These are phyloP conservation scores for Candida schatavii DNA, from an alignment of 805 yeast species.

Conservation along the genomic window DNA sequence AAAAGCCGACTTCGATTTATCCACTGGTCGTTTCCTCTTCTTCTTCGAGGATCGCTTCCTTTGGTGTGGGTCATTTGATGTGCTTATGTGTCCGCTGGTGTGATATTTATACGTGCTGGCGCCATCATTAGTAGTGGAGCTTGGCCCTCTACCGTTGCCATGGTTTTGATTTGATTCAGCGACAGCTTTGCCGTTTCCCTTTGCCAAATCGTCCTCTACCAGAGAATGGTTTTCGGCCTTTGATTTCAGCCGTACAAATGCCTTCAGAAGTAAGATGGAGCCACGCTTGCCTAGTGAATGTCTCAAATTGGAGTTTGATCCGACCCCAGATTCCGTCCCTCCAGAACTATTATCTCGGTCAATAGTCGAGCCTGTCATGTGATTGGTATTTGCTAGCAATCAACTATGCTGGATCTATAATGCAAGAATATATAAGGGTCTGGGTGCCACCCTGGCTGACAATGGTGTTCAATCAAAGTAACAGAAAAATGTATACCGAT, in stretches of 20 bases:
- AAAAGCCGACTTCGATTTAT: too few relatives aligned
- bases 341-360: neutral
- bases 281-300: conserved; percentile 1
- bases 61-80: neutral
- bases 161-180: too few relatives aligned
- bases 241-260: conserved; percentile 1
- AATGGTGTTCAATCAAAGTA: too few relatives aligned
- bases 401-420: too few relatives aligned
- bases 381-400: too few relatives aligned
- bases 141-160: neutral
- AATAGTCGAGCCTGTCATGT: neutral
- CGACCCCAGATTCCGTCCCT: neutral
- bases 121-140: neutral
- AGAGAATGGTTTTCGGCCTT: neutral
- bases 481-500: too few relatives aligned
- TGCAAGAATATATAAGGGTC: too few relatives aligned
- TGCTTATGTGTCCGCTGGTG: neutral
- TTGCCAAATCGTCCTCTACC: too few relatives aligned
- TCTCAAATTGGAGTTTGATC: neutral
- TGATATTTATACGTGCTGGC: neutral
- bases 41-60: neutral
- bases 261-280: conserved; percentile 1
- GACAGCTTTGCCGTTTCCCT: too few relatives aligned
- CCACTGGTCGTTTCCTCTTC: neutral
- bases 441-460: too few relatives aligned